Percentiles rank a stretch among this genome's conserved stretches.
These are phyloP conservation scores for Suillus weaverae DNA, from an alignment of 768 basidiomycete species.

Conservation along the genomic window DNA sequence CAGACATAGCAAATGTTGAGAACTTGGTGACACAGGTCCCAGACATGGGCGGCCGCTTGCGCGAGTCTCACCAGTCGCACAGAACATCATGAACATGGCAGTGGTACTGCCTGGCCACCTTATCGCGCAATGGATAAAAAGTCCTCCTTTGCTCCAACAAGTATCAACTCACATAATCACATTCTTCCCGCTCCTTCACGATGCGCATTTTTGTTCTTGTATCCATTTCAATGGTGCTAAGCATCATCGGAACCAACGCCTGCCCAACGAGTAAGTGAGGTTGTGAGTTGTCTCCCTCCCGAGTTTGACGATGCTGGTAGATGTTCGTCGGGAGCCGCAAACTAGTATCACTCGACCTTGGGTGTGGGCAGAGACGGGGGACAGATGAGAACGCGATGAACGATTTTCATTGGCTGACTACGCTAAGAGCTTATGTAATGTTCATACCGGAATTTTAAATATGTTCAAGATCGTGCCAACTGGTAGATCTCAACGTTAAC, in stretches of 20 bases:
- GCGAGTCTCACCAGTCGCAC: background rate
- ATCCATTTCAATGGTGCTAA: background rate
- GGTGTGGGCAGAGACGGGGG: too few relatives aligned
- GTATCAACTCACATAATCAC: background rate
- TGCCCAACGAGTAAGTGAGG: background rate
- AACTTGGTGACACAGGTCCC: background rate
- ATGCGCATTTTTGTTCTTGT: background rate
- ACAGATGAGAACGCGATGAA: too few relatives aligned
- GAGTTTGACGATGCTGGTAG: background rate
- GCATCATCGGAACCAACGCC: background rate
- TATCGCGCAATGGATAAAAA: background rate
- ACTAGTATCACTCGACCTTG: background rate
- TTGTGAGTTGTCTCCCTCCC: background rate
- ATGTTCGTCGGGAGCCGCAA: background rate
- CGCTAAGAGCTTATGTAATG: too few relatives aligned
- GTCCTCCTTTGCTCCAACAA: background rate
- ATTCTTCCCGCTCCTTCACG: background rate
- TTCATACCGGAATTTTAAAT: too few relatives aligned
- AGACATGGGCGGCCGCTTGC: background rate
- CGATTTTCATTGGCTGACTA: too few relatives aligned
- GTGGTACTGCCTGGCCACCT: background rate
- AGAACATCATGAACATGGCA: background rate
- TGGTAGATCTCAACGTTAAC: too few relatives aligned
- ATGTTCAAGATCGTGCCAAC: too few relatives aligned
- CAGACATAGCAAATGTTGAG: background rate